Percentiles rank a stretch among this genome's conserved stretches.
phyloP scores from a whole-genome alignment of 1,139 yeast genomes.

The Saccharomyces hybrid region DNA sequence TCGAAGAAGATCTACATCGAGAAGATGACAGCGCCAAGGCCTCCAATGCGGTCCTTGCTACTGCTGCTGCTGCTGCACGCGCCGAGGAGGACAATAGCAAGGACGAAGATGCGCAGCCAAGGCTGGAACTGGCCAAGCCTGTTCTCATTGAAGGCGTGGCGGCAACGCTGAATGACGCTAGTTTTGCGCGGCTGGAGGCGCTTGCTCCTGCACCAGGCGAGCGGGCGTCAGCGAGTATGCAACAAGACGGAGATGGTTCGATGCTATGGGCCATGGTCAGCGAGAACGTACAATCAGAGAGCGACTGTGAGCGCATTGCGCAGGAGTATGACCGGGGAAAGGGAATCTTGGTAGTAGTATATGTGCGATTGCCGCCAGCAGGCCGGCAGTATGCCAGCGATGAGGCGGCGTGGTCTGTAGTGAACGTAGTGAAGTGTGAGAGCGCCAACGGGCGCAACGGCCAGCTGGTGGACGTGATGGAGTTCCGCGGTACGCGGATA shows the following conservation, averaged over 20 bases:
- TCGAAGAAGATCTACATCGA: constrained; percentile 2
- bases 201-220: not conserved
- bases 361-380: not conserved
- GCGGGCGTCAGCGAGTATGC: not conserved
- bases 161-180: not conserved
- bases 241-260: not conserved
- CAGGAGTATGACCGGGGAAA: not conserved
- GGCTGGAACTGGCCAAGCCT: not conserved
- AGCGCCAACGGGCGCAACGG: not conserved
- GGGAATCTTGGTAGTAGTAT: not conserved
- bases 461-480: not conserved
- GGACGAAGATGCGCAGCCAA: not conserved
- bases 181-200: not conserved
- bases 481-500: not conserved
- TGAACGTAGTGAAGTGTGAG: not conserved
- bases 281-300: not conserved
- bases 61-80: constrained; percentile 5
- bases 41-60: too few relatives aligned
- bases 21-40: not conserved
- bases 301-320: not conserved
- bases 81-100: not conserved
- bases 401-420: not conserved
- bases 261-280: not conserved
- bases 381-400: not conserved
- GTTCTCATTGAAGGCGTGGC: not conserved